These are phyloP conservation scores for Microsporum canis DNA, from an alignment of 2,329 filamentous ascomycete species.

Conservation along the genomic window DNA sequence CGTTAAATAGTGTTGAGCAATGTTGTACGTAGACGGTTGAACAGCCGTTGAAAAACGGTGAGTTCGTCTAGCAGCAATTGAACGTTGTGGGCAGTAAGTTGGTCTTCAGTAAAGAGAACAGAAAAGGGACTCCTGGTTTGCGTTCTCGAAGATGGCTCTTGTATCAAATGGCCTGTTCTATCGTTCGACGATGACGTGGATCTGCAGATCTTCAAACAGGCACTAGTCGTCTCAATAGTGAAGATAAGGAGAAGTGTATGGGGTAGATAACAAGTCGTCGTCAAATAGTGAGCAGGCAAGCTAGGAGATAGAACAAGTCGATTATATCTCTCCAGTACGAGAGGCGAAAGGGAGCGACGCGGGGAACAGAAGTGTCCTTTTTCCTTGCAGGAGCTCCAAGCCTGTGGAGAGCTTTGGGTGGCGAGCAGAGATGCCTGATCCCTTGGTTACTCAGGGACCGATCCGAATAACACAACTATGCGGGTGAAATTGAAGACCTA, in stretches of 20 bases:
- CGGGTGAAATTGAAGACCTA: neutral
- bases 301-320: neutral
- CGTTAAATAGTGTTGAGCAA: neutral
- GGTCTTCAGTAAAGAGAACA: neutral
- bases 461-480: neutral
- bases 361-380: neutral
- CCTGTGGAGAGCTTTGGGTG: neutral
- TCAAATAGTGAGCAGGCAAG: neutral
- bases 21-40: neutral
- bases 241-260: neutral
- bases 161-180: neutral
- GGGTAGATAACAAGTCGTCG: neutral
- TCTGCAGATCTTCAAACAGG: constrained; percentile 1
- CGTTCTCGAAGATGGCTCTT: neutral
- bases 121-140: neutral
- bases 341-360: neutral
- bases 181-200: constrained; percentile 2
- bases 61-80: neutral
- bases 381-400: neutral
- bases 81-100: neutral
- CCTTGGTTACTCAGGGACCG: neutral
- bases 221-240: neutral
- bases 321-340: neutral
- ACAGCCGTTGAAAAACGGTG: constrained; percentile 1
- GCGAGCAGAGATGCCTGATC: neutral